These are phyloP conservation scores for Streptanthus diversifolius DNA, from an alignment of 345 rosid species.

Conservation along the genomic window DNA sequence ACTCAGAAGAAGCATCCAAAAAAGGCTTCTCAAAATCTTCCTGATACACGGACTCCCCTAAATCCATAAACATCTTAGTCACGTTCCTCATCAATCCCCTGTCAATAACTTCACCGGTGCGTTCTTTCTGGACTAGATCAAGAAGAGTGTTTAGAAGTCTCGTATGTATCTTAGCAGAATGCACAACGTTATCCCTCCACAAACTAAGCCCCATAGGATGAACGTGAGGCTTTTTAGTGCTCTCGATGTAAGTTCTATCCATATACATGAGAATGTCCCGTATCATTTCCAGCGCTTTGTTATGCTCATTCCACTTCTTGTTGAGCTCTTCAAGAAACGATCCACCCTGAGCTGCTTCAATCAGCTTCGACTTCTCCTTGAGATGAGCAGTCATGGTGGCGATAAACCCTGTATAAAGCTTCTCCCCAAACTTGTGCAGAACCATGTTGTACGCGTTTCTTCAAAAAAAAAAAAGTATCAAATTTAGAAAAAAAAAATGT, in stretches of 20 bases:
- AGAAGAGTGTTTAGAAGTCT: conserved; percentile 79
- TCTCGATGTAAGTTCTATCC: conserved; percentile 90
- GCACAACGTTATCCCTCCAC: conserved; percentile 89
- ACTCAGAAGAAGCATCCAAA: conserved; percentile 88
- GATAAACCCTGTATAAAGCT: conserved; percentile 75
- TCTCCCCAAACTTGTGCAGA: conserved; percentile 93
- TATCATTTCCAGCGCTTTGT: conserved; percentile 96
- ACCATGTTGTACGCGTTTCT: conserved; percentile 99
- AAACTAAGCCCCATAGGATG: conserved; percentile 86
- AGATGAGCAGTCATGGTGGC: conserved; percentile 89
- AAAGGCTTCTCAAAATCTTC: conserved; percentile 95
- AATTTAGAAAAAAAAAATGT: too few species aligned
- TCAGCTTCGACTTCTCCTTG: conserved; percentile 66
- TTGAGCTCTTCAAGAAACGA: conserved; percentile 85
- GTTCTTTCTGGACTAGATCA: conserved; percentile 72
- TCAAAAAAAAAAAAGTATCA: conserved; percentile 18
- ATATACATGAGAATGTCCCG: conserved; percentile 97
- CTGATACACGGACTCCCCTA: conserved; percentile 89
- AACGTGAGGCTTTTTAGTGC: conserved; percentile 77
- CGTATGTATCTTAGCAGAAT: conserved; percentile 63
- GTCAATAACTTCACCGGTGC: conserved; percentile 90
- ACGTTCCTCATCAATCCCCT: conserved; percentile 90
- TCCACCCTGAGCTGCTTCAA: conserved; percentile 93
- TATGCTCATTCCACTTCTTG: conserved; percentile 97
- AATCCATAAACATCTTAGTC: conserved; percentile 92